These are phyloP conservation scores for Sclerotinia trifoliorum DNA, from an alignment of 2,329 filamentous ascomycete genomes.

Conservation along the genomic window DNA sequence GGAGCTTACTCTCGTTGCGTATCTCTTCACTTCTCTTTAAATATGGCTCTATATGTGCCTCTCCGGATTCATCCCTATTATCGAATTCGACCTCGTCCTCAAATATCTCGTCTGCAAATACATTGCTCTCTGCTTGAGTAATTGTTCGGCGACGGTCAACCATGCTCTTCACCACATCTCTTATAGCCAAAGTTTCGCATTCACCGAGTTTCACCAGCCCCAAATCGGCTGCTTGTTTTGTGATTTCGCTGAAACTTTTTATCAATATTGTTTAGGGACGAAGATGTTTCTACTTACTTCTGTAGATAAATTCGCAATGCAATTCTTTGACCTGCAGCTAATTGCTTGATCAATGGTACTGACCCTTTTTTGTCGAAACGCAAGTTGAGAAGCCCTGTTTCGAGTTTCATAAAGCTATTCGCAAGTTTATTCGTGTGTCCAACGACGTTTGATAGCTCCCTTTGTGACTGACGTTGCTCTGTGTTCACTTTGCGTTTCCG, in stretches of 20 bases:
- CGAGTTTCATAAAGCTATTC: background rate
- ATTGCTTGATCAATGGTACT: background rate
- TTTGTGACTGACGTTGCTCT: background rate
- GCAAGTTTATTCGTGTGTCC: background rate
- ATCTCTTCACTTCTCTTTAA: background rate
- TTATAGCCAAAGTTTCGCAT: background rate
- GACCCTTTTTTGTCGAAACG: background rate
- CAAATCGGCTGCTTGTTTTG: background rate
- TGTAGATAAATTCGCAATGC: background rate
- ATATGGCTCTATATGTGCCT: background rate
- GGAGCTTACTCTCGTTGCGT: background rate
- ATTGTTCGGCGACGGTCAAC: background rate
- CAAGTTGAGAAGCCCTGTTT: background rate
- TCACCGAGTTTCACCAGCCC: background rate
- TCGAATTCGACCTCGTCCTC: background rate
- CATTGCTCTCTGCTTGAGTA: background rate
- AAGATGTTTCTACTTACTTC: background rate
- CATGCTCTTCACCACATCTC: background rate
- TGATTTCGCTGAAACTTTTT: background rate
- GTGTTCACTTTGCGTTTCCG: background rate
- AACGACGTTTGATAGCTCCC: background rate
- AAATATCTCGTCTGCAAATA: background rate
- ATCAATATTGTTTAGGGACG: background rate
- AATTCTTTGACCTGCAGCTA: background rate
- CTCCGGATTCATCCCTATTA: background rate